Conservation (phyloP, 2,329 filamentous ascomycete species). For the Geoglossum cookeanum region DNA sequence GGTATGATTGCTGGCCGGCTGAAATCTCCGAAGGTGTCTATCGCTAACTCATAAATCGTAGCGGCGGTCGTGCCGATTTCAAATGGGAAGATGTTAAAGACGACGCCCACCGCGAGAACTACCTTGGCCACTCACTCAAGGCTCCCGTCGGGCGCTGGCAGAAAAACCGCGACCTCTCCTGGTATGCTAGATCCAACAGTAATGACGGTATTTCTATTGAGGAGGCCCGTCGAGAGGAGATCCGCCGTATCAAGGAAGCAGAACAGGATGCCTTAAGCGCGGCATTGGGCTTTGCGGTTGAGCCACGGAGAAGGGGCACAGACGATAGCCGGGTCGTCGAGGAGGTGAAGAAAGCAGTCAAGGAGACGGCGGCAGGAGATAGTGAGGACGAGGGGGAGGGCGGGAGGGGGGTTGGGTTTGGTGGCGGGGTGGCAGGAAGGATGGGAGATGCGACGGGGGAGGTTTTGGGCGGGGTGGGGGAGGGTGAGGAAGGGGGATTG, state of each 20-base stretch:
- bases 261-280: slow-evolving; percentile 80
- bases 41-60: slow-evolving; percentile 12
- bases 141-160: slow-evolving; percentile 88
- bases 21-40: background rate
- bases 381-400: slow-evolving; percentile 17
- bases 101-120: slow-evolving; percentile 74
- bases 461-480: slow-evolving; percentile 14
- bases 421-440: slow-evolving; percentile 11
- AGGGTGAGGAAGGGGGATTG: slow-evolving; percentile 7
- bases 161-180: slow-evolving; percentile 48
- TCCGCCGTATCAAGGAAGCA: slow-evolving; percentile 67
- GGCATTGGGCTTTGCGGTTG: slow-evolving; percentile 62
- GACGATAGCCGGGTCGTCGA: slow-evolving; percentile 35
- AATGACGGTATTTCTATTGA: slow-evolving; percentile 27
- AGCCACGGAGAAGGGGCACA: slow-evolving; percentile 22
- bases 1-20: slow-evolving; percentile 24
- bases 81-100: slow-evolving; percentile 88
- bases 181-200: slow-evolving; percentile 41
- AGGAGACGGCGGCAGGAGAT: slow-evolving; percentile 24
- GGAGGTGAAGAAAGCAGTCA: slow-evolving; percentile 35
- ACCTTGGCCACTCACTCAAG: slow-evolving; percentile 79
- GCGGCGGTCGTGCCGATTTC: slow-evolving; percentile 81
- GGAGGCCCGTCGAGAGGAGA: slow-evolving; percentile 53
- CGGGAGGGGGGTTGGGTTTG: slow-evolving; percentile 14
- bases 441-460: slow-evolving; percentile 6